Conservation (phyloP, 768 basidiomycete genomes). For the Mycena pura region DNA sequence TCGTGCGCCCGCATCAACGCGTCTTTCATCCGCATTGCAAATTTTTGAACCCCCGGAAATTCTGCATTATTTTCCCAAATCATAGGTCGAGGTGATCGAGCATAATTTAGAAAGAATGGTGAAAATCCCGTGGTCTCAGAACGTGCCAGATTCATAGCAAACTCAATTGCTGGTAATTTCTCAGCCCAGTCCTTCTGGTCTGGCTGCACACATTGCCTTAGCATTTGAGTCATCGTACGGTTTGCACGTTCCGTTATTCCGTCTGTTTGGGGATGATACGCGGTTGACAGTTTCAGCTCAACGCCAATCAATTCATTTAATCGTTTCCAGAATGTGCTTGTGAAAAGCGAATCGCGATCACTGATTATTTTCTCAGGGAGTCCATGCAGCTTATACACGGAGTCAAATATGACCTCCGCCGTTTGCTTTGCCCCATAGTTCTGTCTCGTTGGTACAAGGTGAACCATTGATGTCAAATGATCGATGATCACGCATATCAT, state of each 20-base stretch:
- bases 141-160: too few species aligned
- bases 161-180: too few species aligned
- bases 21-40: conserved; percentile 27
- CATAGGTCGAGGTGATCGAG: conserved; percentile 25
- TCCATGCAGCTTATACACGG: conserved; percentile 28
- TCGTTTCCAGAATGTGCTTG: not conserved
- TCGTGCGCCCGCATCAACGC: conserved; percentile 37
- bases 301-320: not conserved
- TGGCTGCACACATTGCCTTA: conserved; percentile 7
- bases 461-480: conserved; percentile 32
- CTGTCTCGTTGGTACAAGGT: conserved; percentile 28
- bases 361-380: conserved; percentile 20
- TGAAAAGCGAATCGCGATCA: conserved; percentile 3
- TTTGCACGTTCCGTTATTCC: conserved; percentile 10
- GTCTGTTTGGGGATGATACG: conserved; percentile 10
- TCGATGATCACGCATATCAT: conserved; percentile 33
- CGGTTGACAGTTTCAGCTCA: conserved; percentile 3
- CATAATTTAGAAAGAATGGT: too few species aligned
- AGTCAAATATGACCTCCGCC: conserved; percentile 22
- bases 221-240: conserved; percentile 14
- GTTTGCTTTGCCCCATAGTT: conserved; percentile 28
- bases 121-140: too few species aligned
- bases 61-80: conserved; percentile 12
- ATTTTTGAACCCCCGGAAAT: conserved; percentile 15
- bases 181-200: too few species aligned